Evolutionary conservation across 805 yeast genomes (phyloP), one percentile per base, ranked within the genome.

Genomic region (Millerozyma acaciae): DNA sequence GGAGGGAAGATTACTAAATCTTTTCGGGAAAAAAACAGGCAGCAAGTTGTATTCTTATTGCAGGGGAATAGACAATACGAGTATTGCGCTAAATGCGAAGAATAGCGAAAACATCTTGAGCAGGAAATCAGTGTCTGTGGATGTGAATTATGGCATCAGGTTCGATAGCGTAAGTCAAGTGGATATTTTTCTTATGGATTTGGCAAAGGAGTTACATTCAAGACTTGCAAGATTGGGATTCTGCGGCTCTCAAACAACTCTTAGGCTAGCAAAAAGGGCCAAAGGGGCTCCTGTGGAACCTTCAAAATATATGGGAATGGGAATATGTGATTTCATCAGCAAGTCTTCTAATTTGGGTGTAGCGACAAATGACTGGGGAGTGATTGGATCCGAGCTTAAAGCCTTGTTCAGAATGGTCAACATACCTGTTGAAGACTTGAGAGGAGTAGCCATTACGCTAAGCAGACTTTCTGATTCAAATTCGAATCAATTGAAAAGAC

Each of bases 141-240:
- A 90, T 50, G 81, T 90, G 17, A 85, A 87, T 41, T 90, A 87
- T 81, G 97, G 96, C 0, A 84, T 90, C 1, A 53, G 97, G 30
- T 83, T 89, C 43, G 73, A 76, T 20, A 62, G 62, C 1, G 63
- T 72, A 19, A 53, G 57, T 0, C 86, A 90, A 49, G 75, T 82
- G 16, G 89, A 82, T 40, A 43, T 35, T 4, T 93, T 90, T 48
- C 50, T 86, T 7, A 59, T 65, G 21, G 59, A 73, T 13, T 57
- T 88, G 30, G 65, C 82, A 1, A 56, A 59, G 19, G 96, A 87
- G 47, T 49, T 93, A 31, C 60, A 70, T 31, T 40, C 56, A 0
- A 65, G 95, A 33, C 49, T 88, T 35, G 39, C 55, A 2, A 66
- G 62, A 12, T 45, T 76, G 17, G 57, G 66, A 2, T 62, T 71